Evolutionary conservation across 163 green algal species (phyloP), one percentile per base, ranked within the genome.

Genomic region (Scenedesmus sp.): DNA sequence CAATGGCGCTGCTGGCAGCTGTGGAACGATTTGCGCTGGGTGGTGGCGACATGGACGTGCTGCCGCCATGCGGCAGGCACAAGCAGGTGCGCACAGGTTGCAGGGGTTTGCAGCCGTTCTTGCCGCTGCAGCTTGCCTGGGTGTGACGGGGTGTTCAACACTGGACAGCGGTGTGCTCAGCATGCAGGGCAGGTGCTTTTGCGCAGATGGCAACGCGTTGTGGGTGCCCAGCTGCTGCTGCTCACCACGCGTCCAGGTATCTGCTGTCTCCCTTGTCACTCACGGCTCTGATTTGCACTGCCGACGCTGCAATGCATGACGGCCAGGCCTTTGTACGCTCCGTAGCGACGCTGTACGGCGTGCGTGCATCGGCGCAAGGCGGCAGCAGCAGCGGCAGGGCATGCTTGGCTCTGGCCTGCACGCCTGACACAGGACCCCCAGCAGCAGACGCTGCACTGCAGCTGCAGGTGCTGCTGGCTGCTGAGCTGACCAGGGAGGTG

Each of bases 41-140:
- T 24, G 89, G 84, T 4, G 70, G 72, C 16, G 93, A 95, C 76
- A 90, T 95, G 83, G 37, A 92, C 42, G 89, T 90, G 56, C 80
- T 96, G 42, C 76, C 90, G 13, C 91, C 93, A 20, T 15, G 72
- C 40, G 80, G 92, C 24, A 88, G 88, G 79, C 81, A 92, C 30
- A 91, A 91, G 43, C 51, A 81, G 83, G 89, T 92, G 65, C 35
- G 35, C 13, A 1, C 3, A 5, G n/a, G n/a, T 22, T 30, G n/a
- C n/a, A n/a, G n/a, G n/a, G 12, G 70, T 80, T 18, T 22, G 70
- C 70, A 44, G n/a, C n/a, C n/a, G n/a, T n/a, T n/a, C n/a, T n/a
- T n/a, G n/a, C n/a, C n/a, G n/a, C n/a, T n/a, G n/a, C n/a, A n/a
- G n/a, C n/a, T 16, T 80, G 68, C 18, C 26, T 22, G n/a, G 68